Conservation (phyloP, 2,329 filamentous ascomycete species). For the Diaporthe australafricana region DNA sequence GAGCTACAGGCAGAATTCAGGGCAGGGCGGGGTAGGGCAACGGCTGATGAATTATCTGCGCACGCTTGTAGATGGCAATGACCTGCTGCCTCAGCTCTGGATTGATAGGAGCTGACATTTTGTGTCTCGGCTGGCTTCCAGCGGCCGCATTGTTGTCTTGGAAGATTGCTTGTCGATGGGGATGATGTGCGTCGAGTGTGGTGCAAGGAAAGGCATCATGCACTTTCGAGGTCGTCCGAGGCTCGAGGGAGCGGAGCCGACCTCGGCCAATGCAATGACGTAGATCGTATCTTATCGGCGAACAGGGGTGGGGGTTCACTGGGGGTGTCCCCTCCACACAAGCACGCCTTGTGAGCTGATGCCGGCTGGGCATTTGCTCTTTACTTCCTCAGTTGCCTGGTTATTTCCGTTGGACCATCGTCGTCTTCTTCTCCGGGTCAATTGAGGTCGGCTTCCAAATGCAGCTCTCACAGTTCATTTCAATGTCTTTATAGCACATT, state of each 20-base stretch:
- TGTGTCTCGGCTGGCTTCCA: not conserved
- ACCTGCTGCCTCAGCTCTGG: constrained; percentile 79
- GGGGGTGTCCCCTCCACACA: not conserved
- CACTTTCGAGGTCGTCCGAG: not conserved
- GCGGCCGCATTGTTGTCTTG: constrained; percentile 8
- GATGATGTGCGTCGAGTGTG: not conserved
- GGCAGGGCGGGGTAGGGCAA: not conserved
- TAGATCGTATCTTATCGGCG: constrained; percentile 37
- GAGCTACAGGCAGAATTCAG: not conserved
- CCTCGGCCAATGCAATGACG: constrained; percentile 40
- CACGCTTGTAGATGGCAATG: constrained; percentile 90
- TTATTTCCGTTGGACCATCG: not conserved
- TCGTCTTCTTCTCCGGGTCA: not conserved
- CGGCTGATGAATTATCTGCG: not conserved
- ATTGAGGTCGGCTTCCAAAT: not conserved
- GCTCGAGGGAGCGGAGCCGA: constrained; percentile 14
- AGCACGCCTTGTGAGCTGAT: not conserved
- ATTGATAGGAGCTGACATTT: constrained; percentile 53
- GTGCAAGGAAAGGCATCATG: not conserved
- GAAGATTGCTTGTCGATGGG: not conserved
- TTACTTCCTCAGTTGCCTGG: not conserved
- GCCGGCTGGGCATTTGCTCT: not conserved
- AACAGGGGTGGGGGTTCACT: not conserved
- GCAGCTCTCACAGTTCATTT: not conserved
- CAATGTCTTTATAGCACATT: constrained; percentile 11